Evolutionary conservation across 768 basidiomycete genomes (phyloP).

Genomic region (Kwoniella sp.): DNA sequence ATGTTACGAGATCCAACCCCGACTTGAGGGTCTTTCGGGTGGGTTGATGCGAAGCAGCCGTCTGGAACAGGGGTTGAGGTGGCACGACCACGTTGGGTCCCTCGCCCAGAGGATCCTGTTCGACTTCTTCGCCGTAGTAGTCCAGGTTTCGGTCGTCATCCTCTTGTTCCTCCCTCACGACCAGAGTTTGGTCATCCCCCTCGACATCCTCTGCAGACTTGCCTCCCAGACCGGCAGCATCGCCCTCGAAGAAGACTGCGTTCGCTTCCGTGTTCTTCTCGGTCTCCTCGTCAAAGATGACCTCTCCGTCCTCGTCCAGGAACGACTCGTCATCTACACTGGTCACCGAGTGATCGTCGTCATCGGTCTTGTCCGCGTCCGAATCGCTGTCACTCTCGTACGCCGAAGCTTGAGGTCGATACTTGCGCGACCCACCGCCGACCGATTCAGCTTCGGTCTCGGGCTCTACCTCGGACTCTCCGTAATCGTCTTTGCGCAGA

Average conservation of each 20-base stretch:
- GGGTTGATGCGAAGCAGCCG: conserved; percentile 20
- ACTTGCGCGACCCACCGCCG: conserved; percentile 49
- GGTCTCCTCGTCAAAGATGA: conserved; percentile 68
- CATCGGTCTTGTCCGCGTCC: not conserved
- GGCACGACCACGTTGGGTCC: conserved; percentile 52
- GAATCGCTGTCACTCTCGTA: conserved; percentile 42
- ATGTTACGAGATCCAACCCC: conserved; percentile 56
- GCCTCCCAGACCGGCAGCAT: conserved; percentile 40
- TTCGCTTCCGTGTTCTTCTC: conserved; percentile 85
- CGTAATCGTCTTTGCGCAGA: conserved; percentile 51
- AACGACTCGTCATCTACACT: conserved; percentile 54
- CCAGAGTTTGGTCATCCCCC: not conserved
- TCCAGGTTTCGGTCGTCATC: conserved; percentile 34
- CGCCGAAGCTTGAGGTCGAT: conserved; percentile 61
- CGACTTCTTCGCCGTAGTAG: conserved; percentile 54
- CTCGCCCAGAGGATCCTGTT: conserved; percentile 80
- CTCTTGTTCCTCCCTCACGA: conserved; percentile 15
- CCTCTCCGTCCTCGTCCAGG: conserved; percentile 53
- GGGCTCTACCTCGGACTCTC: conserved; percentile 3
- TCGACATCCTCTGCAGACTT: conserved; percentile 8
- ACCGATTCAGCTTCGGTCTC: conserved; percentile 59
- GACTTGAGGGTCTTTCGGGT: conserved; percentile 24
- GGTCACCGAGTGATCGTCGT: conserved; percentile 15
- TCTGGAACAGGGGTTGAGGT: conserved; percentile 37
- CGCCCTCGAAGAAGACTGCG: conserved; percentile 47